Evolutionary conservation across 2,329 filamentous ascomycete genomes (phyloP), one percentile per base, ranked within the genome.

Genomic region (Chlorencoelia australis): DNA sequence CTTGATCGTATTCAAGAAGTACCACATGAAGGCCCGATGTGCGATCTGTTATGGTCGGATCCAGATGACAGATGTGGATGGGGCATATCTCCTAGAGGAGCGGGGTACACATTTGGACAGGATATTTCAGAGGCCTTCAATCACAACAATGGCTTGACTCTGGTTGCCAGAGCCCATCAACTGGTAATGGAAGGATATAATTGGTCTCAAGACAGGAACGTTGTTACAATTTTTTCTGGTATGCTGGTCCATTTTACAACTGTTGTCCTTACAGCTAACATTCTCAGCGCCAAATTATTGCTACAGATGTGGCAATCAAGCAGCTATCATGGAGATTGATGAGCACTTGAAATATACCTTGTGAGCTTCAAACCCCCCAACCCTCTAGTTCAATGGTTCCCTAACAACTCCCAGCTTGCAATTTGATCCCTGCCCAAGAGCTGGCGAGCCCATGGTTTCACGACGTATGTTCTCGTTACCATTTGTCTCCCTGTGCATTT

Each of bases 281-380:
- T 35, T 44, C 28, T 17, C 56, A 78, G 83, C 83, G 36, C 83
- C 83, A 46, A 89, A 89, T 63, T 98, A 98, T 71, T 98, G 89
- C 69, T 96, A 98, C 72, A 78, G 91, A 61, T 98, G 91, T 59
- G 91, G 91, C 58, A 98, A 98, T 65, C 91, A 96, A 65, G 91
- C 91, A 39, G 91, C 91, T n/a, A 96, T 98, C 62, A 98, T 98
- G 91, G 91, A 96, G 66, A 98, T 98, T 62, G 91, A 96, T 50
- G 91, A 98, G 67, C 88, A 96, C 62, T 68, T 98, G 59, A 96
- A 98, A 71, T 98, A 96, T 66, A 96, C 91, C 57, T 96, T 98
- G 89, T 95, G 74, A 64, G 87, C 79, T 30, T n/a, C 20, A n/a
- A 24, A 32, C 16, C 22, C 18, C 14, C 13, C 28, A 8, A 21